phyloP scores from a whole-genome alignment of 345 rosid genomes.

The Schrenkiella parvula region DNA sequence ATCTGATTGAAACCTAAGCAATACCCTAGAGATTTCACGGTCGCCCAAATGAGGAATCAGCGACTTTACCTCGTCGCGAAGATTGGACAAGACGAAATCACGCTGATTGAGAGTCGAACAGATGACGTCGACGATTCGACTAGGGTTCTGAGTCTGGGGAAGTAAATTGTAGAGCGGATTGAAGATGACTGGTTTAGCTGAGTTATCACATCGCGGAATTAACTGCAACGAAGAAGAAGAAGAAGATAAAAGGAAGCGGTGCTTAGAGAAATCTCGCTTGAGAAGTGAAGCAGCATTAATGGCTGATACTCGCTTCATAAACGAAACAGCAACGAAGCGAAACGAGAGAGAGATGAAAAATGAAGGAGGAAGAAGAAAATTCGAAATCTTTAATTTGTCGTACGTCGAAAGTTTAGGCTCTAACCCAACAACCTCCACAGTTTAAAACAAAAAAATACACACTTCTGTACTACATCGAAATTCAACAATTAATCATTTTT shows the following conservation, averaged over 20 bases:
- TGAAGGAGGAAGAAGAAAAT: not conserved
- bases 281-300: not conserved
- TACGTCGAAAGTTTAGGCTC: not conserved
- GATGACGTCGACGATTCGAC: conserved; percentile 51
- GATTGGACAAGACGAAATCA: conserved; percentile 20
- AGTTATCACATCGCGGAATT: not conserved
- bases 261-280: not conserved
- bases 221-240: conserved; percentile 39
- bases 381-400: not conserved
- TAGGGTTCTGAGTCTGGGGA: conserved; percentile 60
- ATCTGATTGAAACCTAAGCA: conserved; percentile 69
- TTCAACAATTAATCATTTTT: no score
- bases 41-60: conserved; percentile 49
- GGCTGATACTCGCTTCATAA: conserved; percentile 26
- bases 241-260: conserved; percentile 21
- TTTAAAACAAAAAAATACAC: no score
- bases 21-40: conserved; percentile 56
- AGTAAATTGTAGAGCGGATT: conserved; percentile 58
- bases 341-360: not conserved
- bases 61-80: conserved; percentile 25
- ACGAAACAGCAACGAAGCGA: not conserved
- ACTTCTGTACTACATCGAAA: no score
- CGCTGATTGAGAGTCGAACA: conserved; percentile 46
- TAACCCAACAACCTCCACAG: no score
- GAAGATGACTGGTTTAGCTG: conserved; percentile 22